These are phyloP conservation scores for Ophiostoma montium DNA, from an alignment of 2,329 filamentous ascomycete species.

Conservation along the genomic window DNA sequence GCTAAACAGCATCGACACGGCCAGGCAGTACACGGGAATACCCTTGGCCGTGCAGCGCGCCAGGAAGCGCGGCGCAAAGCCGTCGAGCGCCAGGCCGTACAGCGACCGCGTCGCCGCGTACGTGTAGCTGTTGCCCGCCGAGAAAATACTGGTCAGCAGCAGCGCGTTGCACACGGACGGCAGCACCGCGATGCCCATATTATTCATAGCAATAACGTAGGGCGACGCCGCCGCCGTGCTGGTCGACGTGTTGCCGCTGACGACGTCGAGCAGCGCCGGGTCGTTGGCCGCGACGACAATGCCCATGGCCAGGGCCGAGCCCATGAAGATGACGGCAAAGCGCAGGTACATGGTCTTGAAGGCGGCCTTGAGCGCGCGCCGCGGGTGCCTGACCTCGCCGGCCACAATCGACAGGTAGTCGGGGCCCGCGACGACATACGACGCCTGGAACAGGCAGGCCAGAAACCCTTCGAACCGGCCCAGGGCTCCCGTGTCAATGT, in stretches of 20 bases:
- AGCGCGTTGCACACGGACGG: constrained; percentile 52
- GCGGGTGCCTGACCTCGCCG: constrained; percentile 53
- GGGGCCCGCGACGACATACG: constrained; percentile 31
- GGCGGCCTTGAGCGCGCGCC: constrained; percentile 50
- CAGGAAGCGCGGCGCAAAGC: constrained; percentile 25
- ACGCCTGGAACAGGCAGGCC: constrained; percentile 22
- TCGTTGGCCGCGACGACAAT: constrained; percentile 52
- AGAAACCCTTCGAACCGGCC: constrained; percentile 15
- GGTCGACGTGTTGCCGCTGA: constrained; percentile 15
- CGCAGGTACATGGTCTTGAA: constrained; percentile 57
- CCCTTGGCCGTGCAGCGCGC: constrained; percentile 21
- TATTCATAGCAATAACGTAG: constrained; percentile 57
- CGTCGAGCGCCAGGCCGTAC: constrained; percentile 25
- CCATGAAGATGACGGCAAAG: constrained; percentile 54
- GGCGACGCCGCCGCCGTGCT: constrained; percentile 36
- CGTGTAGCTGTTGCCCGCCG: constrained; percentile 47
- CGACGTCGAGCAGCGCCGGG: constrained; percentile 26
- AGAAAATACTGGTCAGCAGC: constrained; percentile 44
- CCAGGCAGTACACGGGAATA: constrained; percentile 26
- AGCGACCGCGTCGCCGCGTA: constrained; percentile 28
- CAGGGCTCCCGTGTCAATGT: constrained; percentile 27
- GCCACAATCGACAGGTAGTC: constrained; percentile 57
- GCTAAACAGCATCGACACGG: constrained; percentile 22
- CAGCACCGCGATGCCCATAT: constrained; percentile 52
- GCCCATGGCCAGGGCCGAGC: constrained; percentile 50